Evolutionary conservation across 2,329 filamentous ascomycete species (phyloP), one percentile per base, ranked within the genome.

Genomic region (Aspergillus melleus): DNA sequence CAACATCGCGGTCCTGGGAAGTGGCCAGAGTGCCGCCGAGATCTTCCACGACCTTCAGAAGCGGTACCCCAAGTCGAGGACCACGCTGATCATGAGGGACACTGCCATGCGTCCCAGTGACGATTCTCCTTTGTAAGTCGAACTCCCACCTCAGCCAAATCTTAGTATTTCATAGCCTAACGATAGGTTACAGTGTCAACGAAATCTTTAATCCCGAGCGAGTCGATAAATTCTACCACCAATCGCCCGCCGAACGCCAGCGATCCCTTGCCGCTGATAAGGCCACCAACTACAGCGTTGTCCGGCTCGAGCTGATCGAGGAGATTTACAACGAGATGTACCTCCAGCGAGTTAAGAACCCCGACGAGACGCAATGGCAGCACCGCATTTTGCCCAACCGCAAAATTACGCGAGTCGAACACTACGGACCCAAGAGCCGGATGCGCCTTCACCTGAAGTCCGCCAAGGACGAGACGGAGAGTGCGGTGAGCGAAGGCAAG

Each of bases 141-240:
- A 57, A 6, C 24, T 39, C n/a, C 30, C 24, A 26, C 11, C 9
- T 12, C 47, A 49, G 26, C 46, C 39, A 5, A 11, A 19, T 39
- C 24, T n/a, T n/a, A 6, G 36, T 39, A 52, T 39, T 20, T 12
- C 42, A 50, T 11, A 49, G 63, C 60, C 60, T 58, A 53, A 59
- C 10, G 24, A n/a, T 12, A 19, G n/a, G 19, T n/a, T 47, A 9
- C 64, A 93, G 90, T 70, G 92, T 98, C 68, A 98, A 98, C 76
- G 92, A 95, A 70, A 91, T 98, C 72, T 98, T 98, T 82, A 92
- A 98, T 79, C 94, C 94, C 1, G 87, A 89, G 36, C 90, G 88
- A 61, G 88, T 96, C 30, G 90, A 96, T 73, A 82, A 82, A 49
- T 85, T 96, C 67, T 97, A 88, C 79, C 80, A 85, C 52, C 87